A percentile compares a stretch with the other conserved stretches of the same genome.
Evolutionary conservation across 139 green algal genomes (phyloP).

Genomic region (Chlorella sp.): DNA sequence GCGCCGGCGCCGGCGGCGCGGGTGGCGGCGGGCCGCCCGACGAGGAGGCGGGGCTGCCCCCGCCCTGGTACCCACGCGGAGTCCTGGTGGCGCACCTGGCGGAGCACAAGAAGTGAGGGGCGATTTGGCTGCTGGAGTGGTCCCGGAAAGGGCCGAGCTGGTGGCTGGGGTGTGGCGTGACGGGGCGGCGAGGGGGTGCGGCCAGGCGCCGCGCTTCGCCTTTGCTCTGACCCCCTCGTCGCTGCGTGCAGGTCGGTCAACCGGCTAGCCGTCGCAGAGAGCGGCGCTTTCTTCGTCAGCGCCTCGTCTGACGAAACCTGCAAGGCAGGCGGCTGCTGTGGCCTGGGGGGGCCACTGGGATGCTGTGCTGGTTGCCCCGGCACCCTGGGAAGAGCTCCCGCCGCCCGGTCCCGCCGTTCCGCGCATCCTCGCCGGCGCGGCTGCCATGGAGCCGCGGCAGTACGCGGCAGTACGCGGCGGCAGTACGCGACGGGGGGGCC

Average conservation of each 20-base stretch:
- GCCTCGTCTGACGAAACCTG: slow-evolving; percentile 82
- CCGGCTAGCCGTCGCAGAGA: slow-evolving; percentile 61
- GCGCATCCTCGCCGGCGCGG: no score
- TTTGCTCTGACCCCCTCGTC: neutral
- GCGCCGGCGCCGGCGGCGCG: no score
- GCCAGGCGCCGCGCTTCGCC: neutral
- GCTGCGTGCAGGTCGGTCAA: slow-evolving; percentile 56
- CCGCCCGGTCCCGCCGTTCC: neutral
- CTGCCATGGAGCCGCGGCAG: no score
- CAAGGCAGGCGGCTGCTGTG: slow-evolving; percentile 54
- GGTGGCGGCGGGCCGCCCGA: no score
- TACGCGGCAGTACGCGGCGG: no score
- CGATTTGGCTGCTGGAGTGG: neutral
- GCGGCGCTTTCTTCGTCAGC: slow-evolving; percentile 78
- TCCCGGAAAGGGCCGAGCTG: neutral
- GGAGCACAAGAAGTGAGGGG: slow-evolving; percentile 75
- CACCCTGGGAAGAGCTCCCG: neutral
- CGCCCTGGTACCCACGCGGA: slow-evolving; percentile 81
- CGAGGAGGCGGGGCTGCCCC: neutral
- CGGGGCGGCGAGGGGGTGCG: no score
- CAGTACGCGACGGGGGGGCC: no score
- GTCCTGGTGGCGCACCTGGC: slow-evolving; percentile 89
- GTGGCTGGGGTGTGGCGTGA: neutral
- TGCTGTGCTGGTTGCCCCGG: no score
- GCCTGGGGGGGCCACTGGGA: neutral